Evolutionary conservation across 495 filamentous ascomycete species (phyloP).

Genomic region (Aspergillus cavernicola): DNA sequence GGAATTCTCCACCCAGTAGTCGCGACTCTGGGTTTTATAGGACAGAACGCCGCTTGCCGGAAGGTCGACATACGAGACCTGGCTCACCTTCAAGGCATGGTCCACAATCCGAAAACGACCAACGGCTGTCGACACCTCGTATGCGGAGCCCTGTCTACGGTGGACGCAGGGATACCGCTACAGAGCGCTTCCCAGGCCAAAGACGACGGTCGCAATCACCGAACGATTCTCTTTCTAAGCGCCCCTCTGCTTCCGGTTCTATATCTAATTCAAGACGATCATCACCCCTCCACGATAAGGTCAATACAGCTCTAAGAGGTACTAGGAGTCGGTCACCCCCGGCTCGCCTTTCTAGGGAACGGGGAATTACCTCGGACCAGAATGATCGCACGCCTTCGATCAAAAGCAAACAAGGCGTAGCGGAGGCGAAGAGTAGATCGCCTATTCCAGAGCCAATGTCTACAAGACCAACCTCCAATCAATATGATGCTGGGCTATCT

Average conservation of each 20-base stretch:
- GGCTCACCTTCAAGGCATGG: constrained; percentile 30
- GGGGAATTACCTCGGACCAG: neutral
- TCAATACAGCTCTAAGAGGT: constrained; percentile 16
- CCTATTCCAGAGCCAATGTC: constrained; percentile 2
- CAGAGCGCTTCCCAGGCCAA: constrained; percentile 5
- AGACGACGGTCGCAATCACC: constrained; percentile 29
- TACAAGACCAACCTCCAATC: constrained; percentile 3
- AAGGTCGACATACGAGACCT: constrained; percentile 24
- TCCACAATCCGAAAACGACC: constrained; percentile 9
- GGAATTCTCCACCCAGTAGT: constrained; percentile 30
- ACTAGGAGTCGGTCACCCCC: constrained; percentile 28
- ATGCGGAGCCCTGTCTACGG: constrained; percentile 25
- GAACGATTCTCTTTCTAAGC: constrained; percentile 23
- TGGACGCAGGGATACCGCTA: constrained; percentile 17
- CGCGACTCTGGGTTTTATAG: constrained; percentile 26
- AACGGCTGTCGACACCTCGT: constrained; percentile 15
- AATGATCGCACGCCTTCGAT: constrained; percentile 1
- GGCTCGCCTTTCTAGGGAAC: constrained; percentile 6
- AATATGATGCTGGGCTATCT: neutral
- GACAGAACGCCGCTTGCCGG: constrained; percentile 19
- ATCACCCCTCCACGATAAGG: constrained; percentile 31
- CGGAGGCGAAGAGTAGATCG: constrained; percentile 7
- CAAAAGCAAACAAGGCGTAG: constrained; percentile 1
- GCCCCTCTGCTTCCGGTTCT: constrained; percentile 34
- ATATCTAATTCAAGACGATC: constrained; percentile 37